These are phyloP conservation scores for Neoascochyta sp. DNA, from an alignment of 2,329 filamentous ascomycete species.

Conservation along the genomic window DNA sequence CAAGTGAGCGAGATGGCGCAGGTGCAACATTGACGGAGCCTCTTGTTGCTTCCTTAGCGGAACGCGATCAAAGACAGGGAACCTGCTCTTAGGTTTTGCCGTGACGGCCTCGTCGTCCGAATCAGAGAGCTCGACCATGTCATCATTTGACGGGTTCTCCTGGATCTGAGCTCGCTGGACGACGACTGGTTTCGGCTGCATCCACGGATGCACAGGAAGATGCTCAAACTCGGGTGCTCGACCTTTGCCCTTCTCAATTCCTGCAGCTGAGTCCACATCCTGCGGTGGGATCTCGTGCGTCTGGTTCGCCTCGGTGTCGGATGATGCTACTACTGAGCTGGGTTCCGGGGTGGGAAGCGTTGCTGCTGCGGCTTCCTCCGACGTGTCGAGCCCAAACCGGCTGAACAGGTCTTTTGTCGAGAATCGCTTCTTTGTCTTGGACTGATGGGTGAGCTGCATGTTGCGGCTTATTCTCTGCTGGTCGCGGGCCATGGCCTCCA, in stretches of 20 bases:
- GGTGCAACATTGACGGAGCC: conserved; percentile 59
- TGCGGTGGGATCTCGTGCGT: conserved; percentile 40
- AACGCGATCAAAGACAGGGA: conserved; percentile 63
- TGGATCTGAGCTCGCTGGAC: conserved; percentile 15
- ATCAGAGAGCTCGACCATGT: conserved; percentile 43
- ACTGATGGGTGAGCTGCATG: conserved; percentile 86
- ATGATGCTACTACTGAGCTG: conserved; percentile 54
- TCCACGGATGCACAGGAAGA: conserved; percentile 26
- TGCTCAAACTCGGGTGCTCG: conserved; percentile 48
- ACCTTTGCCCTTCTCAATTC: conserved; percentile 58
- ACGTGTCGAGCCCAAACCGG: conserved; percentile 69
- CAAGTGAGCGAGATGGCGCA: conserved; percentile 73
- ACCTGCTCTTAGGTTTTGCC: conserved; percentile 38
- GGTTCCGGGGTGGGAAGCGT: conserved; percentile 29
- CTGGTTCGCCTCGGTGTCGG: conserved; percentile 53
- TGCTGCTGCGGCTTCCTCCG: conserved; percentile 10
- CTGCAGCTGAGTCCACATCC: conserved; percentile 25
- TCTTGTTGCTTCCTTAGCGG: conserved; percentile 63
- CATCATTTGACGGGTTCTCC: conserved; percentile 3
- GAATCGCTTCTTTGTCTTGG: conserved; percentile 83
- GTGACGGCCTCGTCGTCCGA: conserved; percentile 66
- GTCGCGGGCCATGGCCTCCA: conserved; percentile 92
- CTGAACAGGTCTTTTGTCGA: conserved; percentile 78
- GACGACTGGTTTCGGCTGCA: conserved; percentile 11
- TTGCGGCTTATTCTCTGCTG: conserved; percentile 87